A percentile compares a stretch with the other conserved stretches of the same genome.
These are phyloP conservation scores for Wickerhamomyces sp. DNA, from an alignment of 1,139 yeast species.

Conservation along the genomic window DNA sequence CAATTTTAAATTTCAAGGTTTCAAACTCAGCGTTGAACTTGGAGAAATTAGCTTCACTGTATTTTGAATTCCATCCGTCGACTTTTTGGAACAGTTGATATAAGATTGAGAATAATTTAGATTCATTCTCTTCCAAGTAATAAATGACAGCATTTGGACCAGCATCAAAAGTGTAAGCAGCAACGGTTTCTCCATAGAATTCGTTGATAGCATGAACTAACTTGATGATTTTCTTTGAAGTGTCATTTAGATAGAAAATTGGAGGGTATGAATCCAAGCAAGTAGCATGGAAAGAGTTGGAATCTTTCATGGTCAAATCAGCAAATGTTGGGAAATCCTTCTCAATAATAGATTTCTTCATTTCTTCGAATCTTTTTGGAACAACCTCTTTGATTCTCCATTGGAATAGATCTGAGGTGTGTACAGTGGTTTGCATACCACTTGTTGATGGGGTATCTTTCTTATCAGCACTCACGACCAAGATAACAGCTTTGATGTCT, in stretches of 20 bases:
- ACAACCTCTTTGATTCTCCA: conserved; percentile 77
- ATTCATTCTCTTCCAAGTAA: conserved; percentile 72
- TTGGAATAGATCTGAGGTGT: conserved; percentile 80
- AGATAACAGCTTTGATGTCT: conserved; percentile 81
- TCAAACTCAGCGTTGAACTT: conserved; percentile 32
- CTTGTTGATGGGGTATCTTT: conserved; percentile 93
- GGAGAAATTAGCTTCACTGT: conserved; percentile 22
- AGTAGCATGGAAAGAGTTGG: conserved; percentile 95
- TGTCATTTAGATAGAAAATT: conserved; percentile 89
- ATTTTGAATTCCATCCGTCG: conserved; percentile 65
- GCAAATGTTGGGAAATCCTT: conserved; percentile 81
- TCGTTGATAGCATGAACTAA: conserved; percentile 76
- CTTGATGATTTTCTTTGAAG: conserved; percentile 84
- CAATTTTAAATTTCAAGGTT: conserved; percentile 32
- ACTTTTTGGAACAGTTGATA: conserved; percentile 51
- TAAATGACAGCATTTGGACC: conserved; percentile 98
- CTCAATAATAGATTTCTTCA: conserved; percentile 69
- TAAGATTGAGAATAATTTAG: conserved; percentile 56
- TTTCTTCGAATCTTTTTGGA: conserved; percentile 74
- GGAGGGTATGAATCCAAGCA: conserved; percentile 96
- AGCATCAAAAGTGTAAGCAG: conserved; percentile 97
- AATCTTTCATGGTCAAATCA: conserved; percentile 89
- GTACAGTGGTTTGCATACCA: conserved; percentile 95
- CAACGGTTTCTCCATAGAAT: conserved; percentile 59
- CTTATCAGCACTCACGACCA: conserved; percentile 89